Evolutionary conservation across 306 rosid species (phyloP), one percentile per base, ranked within the genome.

Genomic region (Gastrolobium bilobum): DNA sequence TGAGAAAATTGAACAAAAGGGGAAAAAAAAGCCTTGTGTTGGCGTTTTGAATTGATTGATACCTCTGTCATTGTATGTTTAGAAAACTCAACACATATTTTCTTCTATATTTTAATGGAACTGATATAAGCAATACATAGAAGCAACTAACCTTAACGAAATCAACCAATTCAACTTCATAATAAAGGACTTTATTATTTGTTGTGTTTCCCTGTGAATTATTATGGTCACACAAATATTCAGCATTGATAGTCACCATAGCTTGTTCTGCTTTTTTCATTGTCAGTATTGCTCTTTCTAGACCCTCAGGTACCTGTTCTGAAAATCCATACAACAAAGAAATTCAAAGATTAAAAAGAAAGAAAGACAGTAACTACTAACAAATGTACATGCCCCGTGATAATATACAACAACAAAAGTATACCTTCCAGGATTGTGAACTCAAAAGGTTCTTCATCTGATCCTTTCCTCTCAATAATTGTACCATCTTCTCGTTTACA

Each of bases 191-290:
- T 54, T 83, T 77, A 59, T 40, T 33, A 39, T 74, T 43, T 40
- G 26, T 1, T 8, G 73, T 9, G 61, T 77, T 79, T 53, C 58
- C 69, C 52, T 68, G 68, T 34, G 71, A 79, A 59, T 47, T 59
- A 43, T 69, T 79, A 10, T 20, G 53, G 66, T 75, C 68, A 78
- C 66, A 29, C 13, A 83, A 73, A 80, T 77, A 80, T 74, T 84
- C 93, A 29, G 75, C 84, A 66, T 56, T 52, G 34, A 91, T 31
- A 6, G 79, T 86, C 48, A 89, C 88, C 3, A 81, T 1, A 53
- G 96, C 91, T 73, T 80, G 75, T 78, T 91, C 96, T 74, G 82
- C 83, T 67, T 83, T 89, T 56, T 68, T 89, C 96, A 91, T 91
- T 3, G 93, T 87, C 88, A 84, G 78, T 75, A 91, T 87, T 76